Evolutionary conservation across 2,329 filamentous ascomycete species (phyloP).

Genomic region (Myotisia sp.): DNA sequence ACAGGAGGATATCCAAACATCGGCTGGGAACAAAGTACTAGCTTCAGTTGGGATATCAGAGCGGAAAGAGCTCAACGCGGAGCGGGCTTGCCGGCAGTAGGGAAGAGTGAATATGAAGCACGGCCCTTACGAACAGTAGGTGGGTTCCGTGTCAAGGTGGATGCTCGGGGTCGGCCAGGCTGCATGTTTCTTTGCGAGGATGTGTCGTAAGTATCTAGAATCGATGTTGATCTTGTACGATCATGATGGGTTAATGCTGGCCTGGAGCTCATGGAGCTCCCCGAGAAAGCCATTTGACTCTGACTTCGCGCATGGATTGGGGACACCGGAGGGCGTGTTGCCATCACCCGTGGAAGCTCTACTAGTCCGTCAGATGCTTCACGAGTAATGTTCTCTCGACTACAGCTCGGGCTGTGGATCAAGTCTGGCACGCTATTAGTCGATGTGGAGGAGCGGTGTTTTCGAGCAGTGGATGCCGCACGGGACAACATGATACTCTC

Average conservation of each 20-base stretch:
- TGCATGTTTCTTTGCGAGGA: constrained; percentile 11
- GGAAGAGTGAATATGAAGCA: constrained; percentile 34
- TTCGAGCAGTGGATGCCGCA: constrained; percentile 33
- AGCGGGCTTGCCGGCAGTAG: constrained; percentile 16
- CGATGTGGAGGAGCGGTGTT: constrained; percentile 35
- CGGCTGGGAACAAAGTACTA: too few species aligned
- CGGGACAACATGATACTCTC: constrained; percentile 42
- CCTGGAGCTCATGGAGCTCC: constrained; percentile 20
- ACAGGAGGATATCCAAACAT: neutral
- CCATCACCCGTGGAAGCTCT: constrained; percentile 1
- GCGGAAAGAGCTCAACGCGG: too few species aligned
- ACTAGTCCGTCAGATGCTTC: constrained; percentile 8
- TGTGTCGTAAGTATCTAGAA: constrained; percentile 18
- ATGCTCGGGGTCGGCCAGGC: constrained; percentile 15
- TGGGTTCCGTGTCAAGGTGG: constrained; percentile 15
- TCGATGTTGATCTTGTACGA: constrained; percentile 25
- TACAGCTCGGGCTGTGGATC: constrained; percentile 27
- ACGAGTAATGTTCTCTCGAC: constrained; percentile 22
- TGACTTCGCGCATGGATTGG: constrained; percentile 14
- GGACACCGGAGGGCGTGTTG: constrained; percentile 13
- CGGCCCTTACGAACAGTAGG: constrained; percentile 23
- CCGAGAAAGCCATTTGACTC: constrained; percentile 12
- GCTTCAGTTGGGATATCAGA: too few species aligned
- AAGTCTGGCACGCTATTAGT: constrained; percentile 33
- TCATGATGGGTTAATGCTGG: constrained; percentile 22